A percentile compares a stretch with the other conserved stretches of the same genome.
Conservation (phyloP, 2,329 filamentous ascomycete species). For the Penicillium sp. region DNA sequence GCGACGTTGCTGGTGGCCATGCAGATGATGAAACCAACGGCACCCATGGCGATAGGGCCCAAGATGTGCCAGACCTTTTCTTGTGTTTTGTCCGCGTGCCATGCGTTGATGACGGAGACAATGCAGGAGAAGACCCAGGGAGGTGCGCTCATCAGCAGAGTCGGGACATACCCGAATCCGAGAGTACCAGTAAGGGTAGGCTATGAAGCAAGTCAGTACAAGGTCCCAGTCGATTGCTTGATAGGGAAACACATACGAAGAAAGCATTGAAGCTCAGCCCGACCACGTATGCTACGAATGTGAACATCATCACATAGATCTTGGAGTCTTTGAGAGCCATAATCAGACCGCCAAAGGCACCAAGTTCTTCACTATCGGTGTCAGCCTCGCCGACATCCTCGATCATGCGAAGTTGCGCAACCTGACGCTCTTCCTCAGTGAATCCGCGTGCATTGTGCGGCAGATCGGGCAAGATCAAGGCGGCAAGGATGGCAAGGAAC, state of each 20-base stretch:
- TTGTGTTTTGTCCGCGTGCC: slow-evolving; percentile 49
- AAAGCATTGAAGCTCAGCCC: slow-evolving; percentile 53
- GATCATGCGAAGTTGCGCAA: slow-evolving; percentile 48
- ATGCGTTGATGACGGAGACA: slow-evolving; percentile 48
- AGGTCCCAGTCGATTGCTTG: neutral
- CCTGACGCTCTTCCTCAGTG: slow-evolving; percentile 36
- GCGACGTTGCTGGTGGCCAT: slow-evolving; percentile 51
- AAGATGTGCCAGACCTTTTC: slow-evolving; percentile 50
- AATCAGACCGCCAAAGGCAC: slow-evolving; percentile 46
- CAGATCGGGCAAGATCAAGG: slow-evolving; percentile 42
- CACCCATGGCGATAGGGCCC: slow-evolving; percentile 46
- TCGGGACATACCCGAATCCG: slow-evolving; percentile 22
- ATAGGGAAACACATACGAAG: slow-evolving; percentile 32
- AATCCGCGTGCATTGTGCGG: slow-evolving; percentile 48
- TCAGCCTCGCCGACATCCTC: slow-evolving; percentile 53
- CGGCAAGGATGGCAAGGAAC: slow-evolving; percentile 27
- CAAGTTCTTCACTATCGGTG: slow-evolving; percentile 42
- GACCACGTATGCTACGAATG: slow-evolving; percentile 53
- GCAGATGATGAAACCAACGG: slow-evolving; percentile 52
- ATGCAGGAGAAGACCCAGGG: slow-evolving; percentile 54
- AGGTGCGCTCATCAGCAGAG: slow-evolving; percentile 24
- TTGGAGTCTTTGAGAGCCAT: slow-evolving; percentile 55
- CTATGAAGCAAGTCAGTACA: slow-evolving; percentile 10
- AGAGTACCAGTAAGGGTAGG: slow-evolving; percentile 23
- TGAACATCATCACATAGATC: slow-evolving; percentile 57